Evolutionary conservation across 2,329 filamentous ascomycete species (phyloP), one percentile per base, ranked within the genome.

Genomic region (Stagonosporopsis vannaccii): DNA sequence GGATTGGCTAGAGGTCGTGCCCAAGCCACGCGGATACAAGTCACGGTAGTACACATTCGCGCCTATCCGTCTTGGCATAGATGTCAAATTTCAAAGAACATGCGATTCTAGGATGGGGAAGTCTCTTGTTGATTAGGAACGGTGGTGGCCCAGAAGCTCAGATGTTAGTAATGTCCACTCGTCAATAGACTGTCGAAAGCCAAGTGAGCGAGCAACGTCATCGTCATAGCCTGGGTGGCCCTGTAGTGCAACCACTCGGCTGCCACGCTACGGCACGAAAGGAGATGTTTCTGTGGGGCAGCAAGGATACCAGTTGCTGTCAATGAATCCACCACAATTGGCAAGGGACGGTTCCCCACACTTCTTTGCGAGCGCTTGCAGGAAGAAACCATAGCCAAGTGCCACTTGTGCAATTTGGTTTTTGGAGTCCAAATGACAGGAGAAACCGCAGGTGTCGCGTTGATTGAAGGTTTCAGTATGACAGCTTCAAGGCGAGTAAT

Each of bases 81-180:
- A 57, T 42, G 48, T 17, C 13, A 40, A 52, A 44, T 44, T 51
- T 33, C 43, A 20, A 36, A 48, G 32, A 45, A 51, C 52, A 59
- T 58, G 47, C 50, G 22, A 58, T 46, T 61, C 39, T 20, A 36
- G 43, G 32, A 56, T 60, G 42, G 46, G 32, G 40, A 56, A 61
- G 30, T 44, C 22, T 49, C 44, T 45, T 30, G 25, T 60, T 62
- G 63, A 66, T 66, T 65, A 59, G 48, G 59, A 25, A 63, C 46
- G 40, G 39, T 35, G 37, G 32, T 53, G 62, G 63, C 51, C 68
- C 47, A 69, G 67, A 69, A 58, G 54, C 56, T 51, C 22, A 48
- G 37, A 54, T 39, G 61, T 70, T 70, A 65, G 63, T 71, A 70
- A 72, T 66, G 51, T 23, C 36, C 48, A 28, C 17, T 42, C 28